These are phyloP conservation scores for Coemansia sp. DNA, from an alignment of 192 early-diverging fungal species.

Conservation along the genomic window DNA sequence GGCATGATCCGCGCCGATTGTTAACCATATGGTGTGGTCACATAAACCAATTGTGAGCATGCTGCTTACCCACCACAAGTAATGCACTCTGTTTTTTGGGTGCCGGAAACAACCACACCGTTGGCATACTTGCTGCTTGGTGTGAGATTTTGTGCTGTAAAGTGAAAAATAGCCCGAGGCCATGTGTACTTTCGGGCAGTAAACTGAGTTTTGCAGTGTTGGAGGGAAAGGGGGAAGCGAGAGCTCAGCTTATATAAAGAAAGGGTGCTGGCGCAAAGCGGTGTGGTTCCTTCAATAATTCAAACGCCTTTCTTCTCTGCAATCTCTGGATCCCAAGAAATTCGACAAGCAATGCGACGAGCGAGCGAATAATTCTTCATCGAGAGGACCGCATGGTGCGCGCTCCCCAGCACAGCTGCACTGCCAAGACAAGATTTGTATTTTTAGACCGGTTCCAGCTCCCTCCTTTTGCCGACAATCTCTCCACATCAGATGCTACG, in stretches of 20 bases:
- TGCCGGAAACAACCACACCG: no score
- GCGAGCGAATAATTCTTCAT: no score
- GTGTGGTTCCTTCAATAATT: no score
- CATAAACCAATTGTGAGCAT: not conserved
- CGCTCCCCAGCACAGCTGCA: not conserved
- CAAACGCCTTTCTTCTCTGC: no score
- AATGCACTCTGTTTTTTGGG: no score
- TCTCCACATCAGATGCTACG: not conserved
- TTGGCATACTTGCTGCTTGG: no score
- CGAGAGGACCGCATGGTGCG: no score
- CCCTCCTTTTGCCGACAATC: not conserved
- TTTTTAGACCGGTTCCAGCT: not conserved
- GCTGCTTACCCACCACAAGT: no score
- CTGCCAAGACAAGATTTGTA: not conserved
- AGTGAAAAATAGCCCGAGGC: not conserved
- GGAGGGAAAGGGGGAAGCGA: not conserved
- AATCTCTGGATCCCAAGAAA: no score
- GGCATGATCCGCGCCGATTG: conserved; percentile 2
- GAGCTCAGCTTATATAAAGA: not conserved
- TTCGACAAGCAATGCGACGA: no score
- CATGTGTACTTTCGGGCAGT: not conserved
- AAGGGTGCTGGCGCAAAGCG: not conserved
- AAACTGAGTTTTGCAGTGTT: not conserved
- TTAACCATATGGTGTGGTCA: not conserved
- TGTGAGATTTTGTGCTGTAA: not conserved